A percentile compares a stretch with the other conserved stretches of the same genome.
Evolutionary conservation across 306 rosid species (phyloP).

Genomic region (Malus orientalis): DNA sequence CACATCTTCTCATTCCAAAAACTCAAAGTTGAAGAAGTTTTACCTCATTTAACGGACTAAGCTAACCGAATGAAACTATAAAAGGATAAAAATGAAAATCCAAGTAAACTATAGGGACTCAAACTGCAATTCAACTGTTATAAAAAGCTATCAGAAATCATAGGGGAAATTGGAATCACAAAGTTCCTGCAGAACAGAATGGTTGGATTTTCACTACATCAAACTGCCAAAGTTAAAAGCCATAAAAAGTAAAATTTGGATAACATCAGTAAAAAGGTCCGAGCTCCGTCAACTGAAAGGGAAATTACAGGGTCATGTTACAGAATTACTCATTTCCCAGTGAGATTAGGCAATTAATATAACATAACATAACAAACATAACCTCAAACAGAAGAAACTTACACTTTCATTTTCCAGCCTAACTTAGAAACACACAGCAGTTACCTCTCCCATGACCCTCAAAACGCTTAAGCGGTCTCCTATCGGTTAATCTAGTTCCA

Average conservation of each 20-base stretch:
- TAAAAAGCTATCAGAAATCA: not conserved
- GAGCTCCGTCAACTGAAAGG: conserved; percentile 16
- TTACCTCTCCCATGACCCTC: conserved; percentile 22
- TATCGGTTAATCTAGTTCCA: conserved; percentile 41
- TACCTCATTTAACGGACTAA: too few relatives aligned
- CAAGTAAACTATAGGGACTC: not conserved
- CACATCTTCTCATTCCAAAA: not conserved
- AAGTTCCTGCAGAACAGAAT: conserved; percentile 1
- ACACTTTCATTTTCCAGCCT: conserved; percentile 22
- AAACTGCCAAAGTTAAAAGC: conserved; percentile 25
- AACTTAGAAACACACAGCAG: not conserved
- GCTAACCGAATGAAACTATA: not conserved
- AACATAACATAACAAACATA: not conserved
- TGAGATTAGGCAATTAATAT: conserved; percentile 1
- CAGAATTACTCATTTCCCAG: conserved; percentile 22
- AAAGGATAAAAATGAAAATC: not conserved
- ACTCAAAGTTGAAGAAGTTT: not conserved
- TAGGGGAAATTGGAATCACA: conserved; percentile 24
- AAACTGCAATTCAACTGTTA: not conserved
- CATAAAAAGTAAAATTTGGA: conserved; percentile 23
- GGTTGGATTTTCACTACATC: not conserved
- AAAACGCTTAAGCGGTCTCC: conserved; percentile 25
- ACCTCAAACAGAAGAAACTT: conserved; percentile 9
- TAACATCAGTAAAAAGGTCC: conserved; percentile 9
- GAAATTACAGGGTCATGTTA: conserved; percentile 27